phyloP scores from a whole-genome alignment of 1,284 basidiomycete genomes.

The Rhodotorula sp. region DNA sequence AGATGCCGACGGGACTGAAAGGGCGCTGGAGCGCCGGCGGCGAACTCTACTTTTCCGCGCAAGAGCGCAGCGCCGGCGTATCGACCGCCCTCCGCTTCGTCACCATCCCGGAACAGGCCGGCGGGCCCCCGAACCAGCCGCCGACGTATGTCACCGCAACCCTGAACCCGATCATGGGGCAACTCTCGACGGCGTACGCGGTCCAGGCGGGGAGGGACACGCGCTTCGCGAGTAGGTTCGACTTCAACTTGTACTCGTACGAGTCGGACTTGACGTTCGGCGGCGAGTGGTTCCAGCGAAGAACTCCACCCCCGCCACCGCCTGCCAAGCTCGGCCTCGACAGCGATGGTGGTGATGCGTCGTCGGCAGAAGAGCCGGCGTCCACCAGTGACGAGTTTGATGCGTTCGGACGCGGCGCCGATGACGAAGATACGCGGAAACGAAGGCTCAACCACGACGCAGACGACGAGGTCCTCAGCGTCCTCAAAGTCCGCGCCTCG shows the following conservation, averaged over 20 bases:
- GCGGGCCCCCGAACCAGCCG: conserved; percentile 53
- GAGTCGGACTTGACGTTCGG: conserved; percentile 87
- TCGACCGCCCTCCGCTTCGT: conserved; percentile 92
- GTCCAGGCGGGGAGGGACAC: conserved; percentile 82
- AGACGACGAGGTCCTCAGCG: conserved; percentile 64
- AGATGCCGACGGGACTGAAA: conserved; percentile 61
- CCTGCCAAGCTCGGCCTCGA: too few relatives aligned
- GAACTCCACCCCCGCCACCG: not conserved
- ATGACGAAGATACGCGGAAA: not conserved
- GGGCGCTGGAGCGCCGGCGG: conserved; percentile 89
- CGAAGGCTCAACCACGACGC: conserved; percentile 13
- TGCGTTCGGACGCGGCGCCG: conserved; percentile 31
- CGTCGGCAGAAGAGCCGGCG: not conserved
- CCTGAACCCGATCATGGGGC: conserved; percentile 95
- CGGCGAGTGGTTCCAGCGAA: conserved; percentile 36
- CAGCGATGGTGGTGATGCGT: not conserved
- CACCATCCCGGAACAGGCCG: conserved; percentile 70
- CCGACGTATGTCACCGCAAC: conserved; percentile 92
- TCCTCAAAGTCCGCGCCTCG: conserved; percentile 83
- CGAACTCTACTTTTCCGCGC: conserved; percentile 89
- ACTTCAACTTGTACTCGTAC: conserved; percentile 96
- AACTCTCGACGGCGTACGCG: conserved; percentile 86
- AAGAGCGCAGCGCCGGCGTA: conserved; percentile 89
- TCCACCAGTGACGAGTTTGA: conserved; percentile 17
- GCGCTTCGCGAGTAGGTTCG: conserved; percentile 85